Base-by-base conservation (phyloP, 345 rosid species). In the Leavenworthia alabamica region DNA sequence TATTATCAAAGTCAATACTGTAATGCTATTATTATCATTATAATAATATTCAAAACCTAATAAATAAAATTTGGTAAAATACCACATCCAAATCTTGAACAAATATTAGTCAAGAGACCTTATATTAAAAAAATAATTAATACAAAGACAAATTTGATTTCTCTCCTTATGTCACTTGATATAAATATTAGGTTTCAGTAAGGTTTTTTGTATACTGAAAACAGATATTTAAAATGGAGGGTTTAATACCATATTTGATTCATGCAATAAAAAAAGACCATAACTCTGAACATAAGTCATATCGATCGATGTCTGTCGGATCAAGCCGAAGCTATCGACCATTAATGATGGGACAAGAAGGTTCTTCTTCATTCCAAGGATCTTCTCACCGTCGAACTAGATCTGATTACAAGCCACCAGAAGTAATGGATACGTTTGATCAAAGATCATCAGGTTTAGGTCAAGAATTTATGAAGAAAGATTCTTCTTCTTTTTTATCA, bases 281-380 rank as follows among this genome's bases (percentile, higher is more conserved):
- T 5, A 71, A 72, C 5, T 75, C 64, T 32, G 22, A 51, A 28
- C 26, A 9, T 27, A 49, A 60, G 42, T 36, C 0, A 13, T 68
- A 63, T 64, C 43, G 75, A 33, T 75, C 79, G 0, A 36, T 62
- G 9, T 78, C 82, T 9, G 67, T 20, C 5, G 84, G 82, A 10
- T 85, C 96, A 8, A 74, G 71, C 71, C 75, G 75, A 8, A 71
- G 93, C 77, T 82, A 83, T 82, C 86, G 85, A 64, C 60, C 80
- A 73, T 56, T 88, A 14, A 56, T 50, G 33, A 75, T 59, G 6
- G 79, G 78, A 20, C 71, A 67, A 28, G 74, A 70, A 37, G 46
- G 16, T 23, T 62, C 58, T 39, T 49, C 36, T 37, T 78, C 83
- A 0, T 2, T 70, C 1, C 73, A 59, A 2, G 88, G 88, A 50